These are phyloP conservation scores for Tricholoma sp. DNA, from an alignment of 768 basidiomycete species.

Conservation along the genomic window DNA sequence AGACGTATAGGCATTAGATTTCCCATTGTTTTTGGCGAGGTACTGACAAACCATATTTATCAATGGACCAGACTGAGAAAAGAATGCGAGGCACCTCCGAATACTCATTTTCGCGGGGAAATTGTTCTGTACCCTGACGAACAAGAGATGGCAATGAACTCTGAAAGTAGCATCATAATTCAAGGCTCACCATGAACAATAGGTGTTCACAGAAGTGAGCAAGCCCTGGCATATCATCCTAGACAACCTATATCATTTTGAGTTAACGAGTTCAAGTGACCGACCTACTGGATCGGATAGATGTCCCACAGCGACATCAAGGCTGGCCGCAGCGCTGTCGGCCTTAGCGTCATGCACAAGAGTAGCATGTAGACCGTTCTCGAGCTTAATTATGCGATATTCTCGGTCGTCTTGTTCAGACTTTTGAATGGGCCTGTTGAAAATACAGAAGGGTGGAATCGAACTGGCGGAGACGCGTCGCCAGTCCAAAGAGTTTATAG, in stretches of 20 bases:
- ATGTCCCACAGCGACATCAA: conserved; percentile 94
- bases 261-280: background rate
- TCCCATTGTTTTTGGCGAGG: conserved; percentile 75
- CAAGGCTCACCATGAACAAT: conserved; percentile 77
- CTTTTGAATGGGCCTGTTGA: conserved; percentile 56
- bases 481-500: conserved; percentile 29
- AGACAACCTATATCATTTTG: conserved; percentile 6
- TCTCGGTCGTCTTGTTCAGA: conserved; percentile 74
- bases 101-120: conserved; percentile 93
- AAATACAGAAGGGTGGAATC: conserved; percentile 47
- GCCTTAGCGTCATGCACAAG: conserved; percentile 79
- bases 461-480: conserved; percentile 23
- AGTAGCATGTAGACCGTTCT: conserved; percentile 85
- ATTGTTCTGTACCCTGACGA: conserved; percentile 70
- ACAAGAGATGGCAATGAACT: background rate
- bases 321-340: conserved; percentile 92
- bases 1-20: conserved; percentile 89
- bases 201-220: conserved; percentile 97
- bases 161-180: no score
- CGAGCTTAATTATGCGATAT: conserved; percentile 77
- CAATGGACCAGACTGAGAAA: background rate
- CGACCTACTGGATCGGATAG: conserved; percentile 80
- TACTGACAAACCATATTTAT: conserved; percentile 38
- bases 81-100: conserved; percentile 50
- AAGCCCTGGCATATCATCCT: conserved; percentile 88